Base-by-base conservation (phyloP, 2,329 filamentous ascomycete species). In the Sodiomyces alkalinus region DNA sequence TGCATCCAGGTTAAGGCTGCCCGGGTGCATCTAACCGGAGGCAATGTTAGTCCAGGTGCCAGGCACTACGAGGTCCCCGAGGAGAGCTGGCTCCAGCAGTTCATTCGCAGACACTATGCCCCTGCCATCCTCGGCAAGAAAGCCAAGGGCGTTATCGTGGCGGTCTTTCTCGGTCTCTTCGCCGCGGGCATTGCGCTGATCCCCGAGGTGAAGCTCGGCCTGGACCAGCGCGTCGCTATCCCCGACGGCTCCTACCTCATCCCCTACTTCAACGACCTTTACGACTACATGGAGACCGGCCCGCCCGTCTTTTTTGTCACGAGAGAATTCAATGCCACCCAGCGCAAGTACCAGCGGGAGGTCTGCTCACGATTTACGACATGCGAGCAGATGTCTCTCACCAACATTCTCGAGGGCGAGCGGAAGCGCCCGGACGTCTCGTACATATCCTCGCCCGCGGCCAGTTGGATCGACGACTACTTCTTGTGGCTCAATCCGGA, bases 231-330 rank as follows among this genome's bases (percentile, higher is more conserved):
- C 12, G 87, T 94, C 30, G 90, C 90, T 8, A 80, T 98, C 33
- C 90, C 90, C 0, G 81, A 80, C 38, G 86, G 82, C 43, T 96
- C 87, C 1, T 98, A 98, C 48, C 62, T 98, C 28, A 93, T 98
- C 36, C 73, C 80, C 7, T 98, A 93, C 52, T 98, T 98, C 55
- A 85, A 96, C 45, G 90, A 98, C 48, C 61, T 98, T 17, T 92
- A 94, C 49, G 74, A 74, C 34, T 98, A 98, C 48, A 79, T 96
- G 42, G 80, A 86, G 35, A 76, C 75, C 11, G 92, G 90, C 0
- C 87, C 90, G 27, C 90, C 90, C 0, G 85, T 98, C 6, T 98
- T 96, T 52, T 98, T 98, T 49, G 83, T 98, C 25, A 83, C 86
- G 3, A 73, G 76, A 13, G 69, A 79, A 27, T 62, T 90, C 24